phyloP scores from a whole-genome alignment of 306 rosid genomes.

The Argentina anserina region DNA sequence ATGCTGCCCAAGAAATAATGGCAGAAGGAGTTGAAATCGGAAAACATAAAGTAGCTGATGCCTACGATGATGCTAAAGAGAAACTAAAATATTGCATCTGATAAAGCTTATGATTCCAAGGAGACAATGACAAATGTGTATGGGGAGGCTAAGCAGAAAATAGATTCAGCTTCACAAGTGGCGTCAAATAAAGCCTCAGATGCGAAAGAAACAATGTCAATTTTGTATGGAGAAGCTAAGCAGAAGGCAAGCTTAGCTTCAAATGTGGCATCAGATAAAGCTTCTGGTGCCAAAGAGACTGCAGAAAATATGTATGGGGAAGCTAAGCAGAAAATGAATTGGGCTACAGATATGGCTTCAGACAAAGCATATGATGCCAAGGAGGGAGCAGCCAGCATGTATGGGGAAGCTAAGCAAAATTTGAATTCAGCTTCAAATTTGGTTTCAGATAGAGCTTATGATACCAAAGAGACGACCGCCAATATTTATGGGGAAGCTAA shows the following conservation, averaged over 20 bases:
- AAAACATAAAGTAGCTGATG: constrained; percentile 16
- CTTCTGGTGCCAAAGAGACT: constrained; percentile 13
- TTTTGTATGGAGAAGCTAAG: constrained; percentile 17
- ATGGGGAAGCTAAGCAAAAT: constrained; percentile 21
- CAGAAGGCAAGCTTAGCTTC: constrained; percentile 8
- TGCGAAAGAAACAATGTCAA: constrained; percentile 6
- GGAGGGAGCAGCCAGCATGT: constrained; percentile 4
- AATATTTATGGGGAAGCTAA: constrained; percentile 14
- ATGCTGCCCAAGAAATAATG: constrained; percentile 13
- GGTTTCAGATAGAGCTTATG: background rate
- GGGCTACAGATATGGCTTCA: constrained; percentile 5
- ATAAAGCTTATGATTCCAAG: background rate
- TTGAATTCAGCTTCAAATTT: constrained; percentile 4
- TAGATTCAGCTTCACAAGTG: background rate
- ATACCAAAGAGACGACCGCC: constrained; percentile 21
- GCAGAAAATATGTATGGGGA: constrained; percentile 6
- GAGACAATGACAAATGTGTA: constrained; percentile 7
- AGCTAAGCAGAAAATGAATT: background rate
- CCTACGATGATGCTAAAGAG: constrained; percentile 1
- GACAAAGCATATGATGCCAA: constrained; percentile 1
- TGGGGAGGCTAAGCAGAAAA: constrained; percentile 20
- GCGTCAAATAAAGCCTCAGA: background rate
- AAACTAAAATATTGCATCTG: constrained; percentile 5
- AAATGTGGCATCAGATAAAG: background rate
- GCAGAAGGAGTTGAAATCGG: constrained; percentile 11